Percentiles rank a stretch among this genome's conserved stretches.
These are phyloP conservation scores for Macadamia tetraphylla DNA, from an alignment of 164 flowering plant species.

Conservation along the genomic window DNA sequence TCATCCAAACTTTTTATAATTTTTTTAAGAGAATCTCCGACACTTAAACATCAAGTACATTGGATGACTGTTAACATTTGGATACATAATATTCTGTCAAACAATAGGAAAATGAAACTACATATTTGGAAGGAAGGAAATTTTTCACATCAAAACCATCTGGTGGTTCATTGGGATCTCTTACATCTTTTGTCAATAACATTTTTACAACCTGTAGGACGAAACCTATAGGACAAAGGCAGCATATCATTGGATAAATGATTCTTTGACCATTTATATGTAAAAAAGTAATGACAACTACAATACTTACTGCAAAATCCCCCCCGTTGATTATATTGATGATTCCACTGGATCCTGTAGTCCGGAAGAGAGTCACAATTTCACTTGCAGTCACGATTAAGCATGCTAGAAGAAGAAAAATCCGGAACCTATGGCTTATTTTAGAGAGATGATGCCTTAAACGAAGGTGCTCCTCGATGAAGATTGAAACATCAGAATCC, in stretches of 20 bases:
- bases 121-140: no score
- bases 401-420: constrained; percentile 66
- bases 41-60: neutral
- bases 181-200: no score
- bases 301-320: constrained; percentile 50
- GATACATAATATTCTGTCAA: neutral
- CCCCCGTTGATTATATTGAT: constrained; percentile 49
- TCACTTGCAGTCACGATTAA: constrained; percentile 69
- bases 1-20: no score
- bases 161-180: no score
- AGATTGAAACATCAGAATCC: constrained; percentile 43
- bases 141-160: no score
- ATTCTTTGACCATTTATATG: neutral
- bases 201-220: neutral
- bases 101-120: no score
- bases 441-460: constrained; percentile 66
- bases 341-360: constrained; percentile 46
- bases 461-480: constrained; percentile 67
- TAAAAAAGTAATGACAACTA: neutral
- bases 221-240: neutral
- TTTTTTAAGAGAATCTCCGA: no score
- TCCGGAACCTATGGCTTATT: constrained; percentile 91
- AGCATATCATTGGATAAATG: neutral
- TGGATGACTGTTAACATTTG: neutral
- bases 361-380: constrained; percentile 56